Base-by-base conservation (phyloP, 495 filamentous ascomycete genomes). In the Daldinia loculata region DNA sequence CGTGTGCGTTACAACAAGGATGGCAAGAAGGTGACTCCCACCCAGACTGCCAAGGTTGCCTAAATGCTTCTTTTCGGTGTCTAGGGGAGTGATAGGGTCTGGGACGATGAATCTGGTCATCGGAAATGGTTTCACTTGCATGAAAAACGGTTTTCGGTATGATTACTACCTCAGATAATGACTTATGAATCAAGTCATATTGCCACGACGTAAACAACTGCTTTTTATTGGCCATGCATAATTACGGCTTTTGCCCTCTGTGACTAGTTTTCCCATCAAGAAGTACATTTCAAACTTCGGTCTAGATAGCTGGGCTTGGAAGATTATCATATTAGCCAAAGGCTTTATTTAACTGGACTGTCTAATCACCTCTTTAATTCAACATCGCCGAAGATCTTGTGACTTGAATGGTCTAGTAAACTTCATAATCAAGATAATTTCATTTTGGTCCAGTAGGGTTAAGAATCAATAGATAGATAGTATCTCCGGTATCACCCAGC, bases 1-100 rank as follows among this genome's bases (percentile, higher is more conserved):
- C 88, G 95, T 75, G 93, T 98, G 77, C 88, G 95, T 74, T 99
- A 97, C 91, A 99, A 99, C 90, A 98, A 98, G 91, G 95, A 99
- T 82, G 95, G 95, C 87, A 99, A 99, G 92, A 99, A 98, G 90
- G 89, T 99, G 82, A 93, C 89, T 84, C 94, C 96, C 66, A 93
- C 92, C 82, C 91, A 95, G 77, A 77, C 74, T 72, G 76, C 80
- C 69, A 85, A 84, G 82, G 78, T 80, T 53, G 64, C 74, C 48
- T 77, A 76, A 74, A 67, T 29, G 66, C 66, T 68, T 24, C 56
- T 43, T 61, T 65, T 67, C 38, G 67, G 72, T 71, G 67, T 77
- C 68, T 68, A 45, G 45, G 73, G 63, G 69, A 72, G 67, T 69
- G 62, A 52, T 52, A 36, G 61, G 70, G 66, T 66, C 70, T 68